Evolutionary conservation across 495 filamentous ascomycete genomes (phyloP).

Genomic region (Xylaria flabelliformis): DNA sequence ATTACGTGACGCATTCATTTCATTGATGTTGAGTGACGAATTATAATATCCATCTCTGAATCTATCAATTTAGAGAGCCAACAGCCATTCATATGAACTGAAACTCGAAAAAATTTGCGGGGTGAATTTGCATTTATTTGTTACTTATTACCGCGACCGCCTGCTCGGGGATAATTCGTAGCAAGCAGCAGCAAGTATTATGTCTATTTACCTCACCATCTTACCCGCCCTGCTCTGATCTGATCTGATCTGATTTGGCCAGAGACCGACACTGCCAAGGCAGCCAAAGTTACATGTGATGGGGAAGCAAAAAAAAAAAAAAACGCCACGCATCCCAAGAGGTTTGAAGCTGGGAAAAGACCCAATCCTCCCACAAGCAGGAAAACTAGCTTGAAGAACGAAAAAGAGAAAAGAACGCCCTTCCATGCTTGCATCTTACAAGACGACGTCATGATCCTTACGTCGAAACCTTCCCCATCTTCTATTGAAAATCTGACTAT

Average conservation of each 20-base stretch:
- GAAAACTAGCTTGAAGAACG: constrained; percentile 5
- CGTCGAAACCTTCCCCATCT: neutral
- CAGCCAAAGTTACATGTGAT: constrained; percentile 9
- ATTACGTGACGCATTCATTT: neutral
- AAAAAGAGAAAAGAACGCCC: constrained; percentile 7
- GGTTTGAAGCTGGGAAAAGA: neutral
- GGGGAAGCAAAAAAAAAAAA: constrained; percentile 1
- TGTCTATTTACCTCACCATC: constrained; percentile 12
- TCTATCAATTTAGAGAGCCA: neutral
- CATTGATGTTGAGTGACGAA: too few relatives aligned
- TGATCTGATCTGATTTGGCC: neutral
- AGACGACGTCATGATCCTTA: neutral
- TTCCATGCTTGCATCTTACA: constrained; percentile 21
- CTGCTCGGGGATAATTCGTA: neutral
- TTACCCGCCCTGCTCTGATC: constrained; percentile 1
- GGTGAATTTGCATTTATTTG: neutral
- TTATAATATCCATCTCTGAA: neutral
- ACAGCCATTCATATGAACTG: neutral
- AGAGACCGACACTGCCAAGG: neutral
- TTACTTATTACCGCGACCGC: neutral
- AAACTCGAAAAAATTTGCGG: neutral
- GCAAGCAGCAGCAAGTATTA: constrained; percentile 6
- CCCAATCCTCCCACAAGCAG: neutral
- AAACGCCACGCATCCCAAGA: neutral
- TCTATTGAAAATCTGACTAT: neutral